Base-by-base conservation (phyloP, 2,329 filamentous ascomycete species). In the Cryphonectria japonica region DNA sequence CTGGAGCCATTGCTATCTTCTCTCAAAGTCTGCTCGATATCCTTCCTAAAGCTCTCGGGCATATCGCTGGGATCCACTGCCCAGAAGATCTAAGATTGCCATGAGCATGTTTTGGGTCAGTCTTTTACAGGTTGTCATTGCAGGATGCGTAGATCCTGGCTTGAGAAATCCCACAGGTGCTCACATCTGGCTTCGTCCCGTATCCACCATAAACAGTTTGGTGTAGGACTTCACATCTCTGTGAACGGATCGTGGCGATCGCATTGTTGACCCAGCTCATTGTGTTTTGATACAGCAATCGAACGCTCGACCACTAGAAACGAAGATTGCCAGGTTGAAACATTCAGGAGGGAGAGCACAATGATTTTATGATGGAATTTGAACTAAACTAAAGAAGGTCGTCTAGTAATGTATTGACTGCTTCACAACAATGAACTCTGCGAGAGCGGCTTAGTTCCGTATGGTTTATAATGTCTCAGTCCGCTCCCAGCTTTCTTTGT, bases 181-280 rank as follows among this genome's bases (percentile, higher is more conserved):
- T 67, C 43, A 70, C 67, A 19, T 67, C 59, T 37, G 67, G 57
- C 46, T 67, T 41, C 3, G 61, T 63, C 0, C 67, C 29, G 11
- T 62, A 69, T 34, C 64, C 29, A 1, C 67, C 59, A 22, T 26
- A 65, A 0, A 65, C 70, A 0, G 70, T 72, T n/a, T 66, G 70
- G 29, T 67, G 66, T 1, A 69, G 68, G 16, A 69, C 59, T 3
- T 72, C 67, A 50, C 65, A 63, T 5, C 39, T 11, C 59, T 64
- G 32, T n/a, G 50, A 32, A 9, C 60, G n/a, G 46, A 64, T 29
- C 6, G 41, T 37, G 11, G 66, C 34, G 6, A 64, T 61, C 16
- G 64, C 57, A 34, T 67, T 3, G 14, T 50, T 62, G n/a, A 72
- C 57, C 67, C 70, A 72, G 19, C 67, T 67, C 67, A 69, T 71